A percentile compares a stretch with the other conserved stretches of the same genome.
Conservation (phyloP, 768 basidiomycete genomes). For the Suillus lakei region DNA sequence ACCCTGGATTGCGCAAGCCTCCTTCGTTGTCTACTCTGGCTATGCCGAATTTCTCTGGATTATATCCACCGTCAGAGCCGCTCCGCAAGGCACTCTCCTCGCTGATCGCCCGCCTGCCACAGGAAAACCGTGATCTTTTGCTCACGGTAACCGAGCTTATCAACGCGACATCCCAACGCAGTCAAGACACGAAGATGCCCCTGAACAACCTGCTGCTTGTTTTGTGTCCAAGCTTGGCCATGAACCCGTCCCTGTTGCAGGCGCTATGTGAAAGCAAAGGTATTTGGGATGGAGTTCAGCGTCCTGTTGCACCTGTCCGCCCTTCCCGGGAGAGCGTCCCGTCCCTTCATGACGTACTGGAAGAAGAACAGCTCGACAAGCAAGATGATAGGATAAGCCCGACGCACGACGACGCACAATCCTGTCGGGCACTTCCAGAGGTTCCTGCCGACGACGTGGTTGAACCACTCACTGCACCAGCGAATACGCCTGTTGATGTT, state of each 20-base stretch:
- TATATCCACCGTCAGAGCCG: conserved; percentile 62
- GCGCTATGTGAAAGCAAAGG: conserved; percentile 72
- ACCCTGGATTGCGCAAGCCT: conserved; percentile 64
- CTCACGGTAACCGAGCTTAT: conserved; percentile 83
- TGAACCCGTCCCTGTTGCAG: conserved; percentile 75
- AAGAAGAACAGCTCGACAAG: conserved; percentile 8
- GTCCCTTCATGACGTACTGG: conserved; percentile 1
- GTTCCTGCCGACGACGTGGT: conserved; percentile 24
- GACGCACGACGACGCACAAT: conserved; percentile 14
- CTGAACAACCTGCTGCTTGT: conserved; percentile 86
- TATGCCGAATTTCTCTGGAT: conserved; percentile 66
- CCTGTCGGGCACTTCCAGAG: conserved; percentile 28
- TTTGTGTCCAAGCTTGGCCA: conserved; percentile 84
- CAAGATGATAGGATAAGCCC: conserved; percentile 16
- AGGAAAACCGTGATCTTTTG: conserved; percentile 84
- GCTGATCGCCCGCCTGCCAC: conserved; percentile 71
- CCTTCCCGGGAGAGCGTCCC: conserved; percentile 7
- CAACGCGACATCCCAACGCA: conserved; percentile 68
- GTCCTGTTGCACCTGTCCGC: conserved; percentile 1
- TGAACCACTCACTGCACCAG: not conserved
- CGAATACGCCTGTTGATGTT: conserved; percentile 8
- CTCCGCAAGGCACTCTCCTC: conserved; percentile 62
- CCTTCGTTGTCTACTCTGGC: conserved; percentile 82
- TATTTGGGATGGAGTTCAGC: conserved; percentile 57
- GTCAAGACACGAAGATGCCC: conserved; percentile 88